Conservation (phyloP, 2,329 filamentous ascomycete genomes). For the Fusarium verticillioides region DNA sequence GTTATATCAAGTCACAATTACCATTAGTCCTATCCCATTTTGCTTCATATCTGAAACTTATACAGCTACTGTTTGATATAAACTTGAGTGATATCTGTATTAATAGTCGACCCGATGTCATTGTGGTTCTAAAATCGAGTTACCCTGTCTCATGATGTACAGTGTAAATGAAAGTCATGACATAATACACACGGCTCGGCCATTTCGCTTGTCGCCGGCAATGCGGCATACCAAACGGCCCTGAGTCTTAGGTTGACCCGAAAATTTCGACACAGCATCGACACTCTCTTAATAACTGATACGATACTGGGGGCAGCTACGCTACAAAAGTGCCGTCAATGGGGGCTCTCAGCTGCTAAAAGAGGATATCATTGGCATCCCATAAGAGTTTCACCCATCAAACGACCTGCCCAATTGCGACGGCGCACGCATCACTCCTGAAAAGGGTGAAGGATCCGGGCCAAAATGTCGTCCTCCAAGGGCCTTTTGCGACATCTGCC, state of each 20-base stretch:
- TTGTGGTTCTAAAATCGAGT: not conserved
- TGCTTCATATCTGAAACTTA: not conserved
- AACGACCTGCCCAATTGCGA: constrained; percentile 43
- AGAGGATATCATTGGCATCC: constrained; percentile 25
- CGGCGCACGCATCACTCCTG: constrained; percentile 22
- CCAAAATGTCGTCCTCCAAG: constrained; percentile 44
- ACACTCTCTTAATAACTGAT: constrained; percentile 8
- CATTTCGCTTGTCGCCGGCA: constrained; percentile 43
- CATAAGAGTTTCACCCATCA: constrained; percentile 17
- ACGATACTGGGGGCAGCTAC: constrained; percentile 31
- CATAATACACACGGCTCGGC: constrained; percentile 32
- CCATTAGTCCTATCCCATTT: not conserved
- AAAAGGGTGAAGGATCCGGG: constrained; percentile 29
- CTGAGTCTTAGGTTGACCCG: constrained; percentile 15
- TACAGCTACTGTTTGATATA: accelerated
- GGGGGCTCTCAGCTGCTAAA: constrained; percentile 31
- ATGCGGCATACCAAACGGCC: constrained; percentile 31
- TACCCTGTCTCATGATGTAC: constrained; percentile 30
- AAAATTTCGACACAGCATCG: constrained; percentile 39
- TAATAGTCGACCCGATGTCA: not conserved
- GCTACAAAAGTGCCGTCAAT: constrained; percentile 46
- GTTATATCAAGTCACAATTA: too few relatives aligned
- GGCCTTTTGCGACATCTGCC: constrained; percentile 46
- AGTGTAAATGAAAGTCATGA: constrained; percentile 26
- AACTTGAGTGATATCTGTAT: not conserved